phyloP scores from a whole-genome alignment of 306 rosid species.

The Vigna nakashimae region DNA sequence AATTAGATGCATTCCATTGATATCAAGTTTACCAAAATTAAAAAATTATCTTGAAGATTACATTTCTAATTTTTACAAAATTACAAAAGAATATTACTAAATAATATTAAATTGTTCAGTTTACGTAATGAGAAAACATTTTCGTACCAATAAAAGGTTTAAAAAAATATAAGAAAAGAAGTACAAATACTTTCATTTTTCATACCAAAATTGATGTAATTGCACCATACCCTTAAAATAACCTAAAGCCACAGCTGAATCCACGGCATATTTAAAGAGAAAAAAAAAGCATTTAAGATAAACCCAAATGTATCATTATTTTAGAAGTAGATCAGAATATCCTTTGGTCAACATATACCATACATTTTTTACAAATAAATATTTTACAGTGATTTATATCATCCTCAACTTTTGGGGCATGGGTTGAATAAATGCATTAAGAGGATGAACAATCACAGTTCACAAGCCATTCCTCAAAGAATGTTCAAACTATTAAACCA shows the following conservation, averaged over 20 bases:
- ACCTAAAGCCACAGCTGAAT: not conserved
- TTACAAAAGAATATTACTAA: too few relatives aligned
- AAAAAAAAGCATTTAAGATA: not conserved
- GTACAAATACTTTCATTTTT: too few relatives aligned
- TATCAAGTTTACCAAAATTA: too few relatives aligned
- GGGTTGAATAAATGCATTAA: not conserved
- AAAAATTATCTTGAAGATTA: too few relatives aligned
- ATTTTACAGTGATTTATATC: slow-evolving; percentile 20
- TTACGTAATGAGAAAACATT: too few relatives aligned
- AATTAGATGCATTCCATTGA: too few relatives aligned
- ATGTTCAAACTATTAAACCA: slow-evolving; percentile 21
- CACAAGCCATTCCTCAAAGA: slow-evolving; percentile 5
- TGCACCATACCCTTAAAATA: too few relatives aligned
- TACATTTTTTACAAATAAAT: not conserved
- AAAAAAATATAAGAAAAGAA: too few relatives aligned
- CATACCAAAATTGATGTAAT: too few relatives aligned
- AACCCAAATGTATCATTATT: not conserved
- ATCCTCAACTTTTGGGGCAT: slow-evolving; percentile 31
- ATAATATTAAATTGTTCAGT: too few relatives aligned
- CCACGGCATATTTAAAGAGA: not conserved
- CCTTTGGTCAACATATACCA: not conserved
- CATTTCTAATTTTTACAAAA: too few relatives aligned
- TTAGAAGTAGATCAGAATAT: not conserved
- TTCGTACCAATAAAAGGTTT: too few relatives aligned
- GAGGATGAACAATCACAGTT: not conserved